A percentile compares a stretch with the other conserved stretches of the same genome.
phyloP scores from a whole-genome alignment of 2,329 filamentous ascomycete genomes.

The Fusarium beomiforme region DNA sequence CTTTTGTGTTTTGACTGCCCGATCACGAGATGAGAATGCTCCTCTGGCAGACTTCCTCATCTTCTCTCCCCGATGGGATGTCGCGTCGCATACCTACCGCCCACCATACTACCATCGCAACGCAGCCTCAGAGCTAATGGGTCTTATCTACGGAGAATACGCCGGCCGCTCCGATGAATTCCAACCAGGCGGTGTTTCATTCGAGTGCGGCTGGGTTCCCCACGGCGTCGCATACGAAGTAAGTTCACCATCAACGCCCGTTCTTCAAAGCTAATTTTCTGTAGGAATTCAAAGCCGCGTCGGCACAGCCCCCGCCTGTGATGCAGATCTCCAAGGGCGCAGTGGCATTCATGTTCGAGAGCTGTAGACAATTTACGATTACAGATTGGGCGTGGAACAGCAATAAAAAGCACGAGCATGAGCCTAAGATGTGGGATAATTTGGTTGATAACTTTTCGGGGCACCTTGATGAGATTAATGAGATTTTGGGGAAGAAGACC shows the following conservation, averaged over 20 bases:
- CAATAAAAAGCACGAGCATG: slow-evolving; percentile 41
- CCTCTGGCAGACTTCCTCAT: slow-evolving; percentile 72
- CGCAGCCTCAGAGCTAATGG: slow-evolving; percentile 66
- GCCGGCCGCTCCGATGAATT: slow-evolving; percentile 40
- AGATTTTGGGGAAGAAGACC: slow-evolving; percentile 19
- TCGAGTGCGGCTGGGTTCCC: slow-evolving; percentile 31
- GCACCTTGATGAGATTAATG: slow-evolving; percentile 33
- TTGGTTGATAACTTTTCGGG: slow-evolving; percentile 39
- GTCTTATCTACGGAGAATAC: slow-evolving; percentile 55
- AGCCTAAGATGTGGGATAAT: slow-evolving; percentile 42
- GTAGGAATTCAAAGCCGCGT: slow-evolving; percentile 39
- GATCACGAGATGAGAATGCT: slow-evolving; percentile 61
- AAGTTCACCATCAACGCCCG: rapidly evolving
- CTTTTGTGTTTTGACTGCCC: slow-evolving; percentile 72
- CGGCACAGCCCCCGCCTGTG: slow-evolving; percentile 25
- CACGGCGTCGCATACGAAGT: slow-evolving; percentile 35
- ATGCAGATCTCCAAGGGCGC: slow-evolving; percentile 39
- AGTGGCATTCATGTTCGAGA: slow-evolving; percentile 42
- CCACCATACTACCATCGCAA: slow-evolving; percentile 74
- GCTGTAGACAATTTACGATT: slow-evolving; percentile 38
- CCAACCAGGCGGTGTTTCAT: slow-evolving; percentile 30
- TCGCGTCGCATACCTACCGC: slow-evolving; percentile 69
- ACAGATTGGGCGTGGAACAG: slow-evolving; percentile 41
- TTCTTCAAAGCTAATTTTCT: neutral
- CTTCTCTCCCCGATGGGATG: slow-evolving; percentile 74